Conservation (phyloP, 768 basidiomycete species). For the Leccinellum rugosiceps region DNA sequence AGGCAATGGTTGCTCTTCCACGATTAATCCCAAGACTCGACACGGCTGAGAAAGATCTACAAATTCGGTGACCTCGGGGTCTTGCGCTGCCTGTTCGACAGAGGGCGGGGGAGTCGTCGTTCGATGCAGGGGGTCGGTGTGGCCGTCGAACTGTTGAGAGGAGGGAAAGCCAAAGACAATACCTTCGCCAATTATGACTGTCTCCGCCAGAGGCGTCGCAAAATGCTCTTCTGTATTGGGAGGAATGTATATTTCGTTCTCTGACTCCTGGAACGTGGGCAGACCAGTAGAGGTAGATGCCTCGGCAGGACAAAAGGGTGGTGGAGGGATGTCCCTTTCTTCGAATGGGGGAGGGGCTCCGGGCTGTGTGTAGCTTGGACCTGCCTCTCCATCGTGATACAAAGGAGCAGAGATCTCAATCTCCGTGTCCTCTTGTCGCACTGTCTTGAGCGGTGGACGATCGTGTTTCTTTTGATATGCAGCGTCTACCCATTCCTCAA, state of each 20-base stretch:
- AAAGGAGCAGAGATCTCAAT: constrained; percentile 56
- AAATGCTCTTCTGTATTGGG: constrained; percentile 35
- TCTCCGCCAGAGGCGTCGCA: constrained; percentile 31
- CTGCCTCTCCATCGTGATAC: constrained; percentile 70
- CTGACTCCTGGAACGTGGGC: constrained; percentile 80
- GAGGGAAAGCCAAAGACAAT: constrained; percentile 67
- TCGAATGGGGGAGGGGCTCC: constrained; percentile 83
- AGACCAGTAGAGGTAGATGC: constrained; percentile 57
- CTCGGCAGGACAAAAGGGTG: constrained; percentile 52
- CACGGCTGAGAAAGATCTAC: constrained; percentile 55
- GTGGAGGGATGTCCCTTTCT: constrained; percentile 77
- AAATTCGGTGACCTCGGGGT: constrained; percentile 67
- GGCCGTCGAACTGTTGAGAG: constrained; percentile 78
- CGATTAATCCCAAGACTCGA: constrained; percentile 55
- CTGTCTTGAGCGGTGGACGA: constrained; percentile 68
- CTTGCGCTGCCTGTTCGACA: constrained; percentile 69
- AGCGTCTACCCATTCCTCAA: constrained; percentile 65
- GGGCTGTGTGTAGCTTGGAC: constrained; percentile 63
- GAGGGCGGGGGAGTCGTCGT: constrained; percentile 71
- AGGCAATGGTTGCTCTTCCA: constrained; percentile 61
- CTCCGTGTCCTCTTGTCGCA: constrained; percentile 66
- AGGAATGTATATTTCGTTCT: constrained; percentile 71
- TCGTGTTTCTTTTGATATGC: constrained; percentile 90
- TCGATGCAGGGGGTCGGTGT: constrained; percentile 63
- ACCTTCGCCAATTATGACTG: constrained; percentile 69